Base-by-base conservation (phyloP, 2,329 filamentous ascomycete genomes). In the Scleromitrula shiraiana region DNA sequence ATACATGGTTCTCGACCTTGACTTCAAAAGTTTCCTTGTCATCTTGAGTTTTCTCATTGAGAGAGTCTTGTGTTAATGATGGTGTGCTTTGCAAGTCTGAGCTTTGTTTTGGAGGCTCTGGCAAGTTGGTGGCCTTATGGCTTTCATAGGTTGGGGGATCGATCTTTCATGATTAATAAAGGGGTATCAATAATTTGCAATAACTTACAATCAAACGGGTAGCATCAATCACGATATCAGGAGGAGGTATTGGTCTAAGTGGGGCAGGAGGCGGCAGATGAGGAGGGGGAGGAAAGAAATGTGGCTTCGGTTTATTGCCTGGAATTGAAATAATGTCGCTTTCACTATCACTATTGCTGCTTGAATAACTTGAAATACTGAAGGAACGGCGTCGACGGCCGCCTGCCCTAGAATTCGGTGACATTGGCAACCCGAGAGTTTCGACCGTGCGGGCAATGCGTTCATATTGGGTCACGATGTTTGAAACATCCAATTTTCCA, bases 401-500 rank as follows among this genome's bases (percentile, higher is more conserved):
- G 33, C n/a, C 32, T 44, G n/a, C 23, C 9, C 20, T 3, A 20
- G 20, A 14, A 38, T 9, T 17, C 3, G 52, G 41, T 32, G 39
- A 42, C 20, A 57, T 52, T 7, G n/a, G n/a, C n/a, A n/a, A n/a
- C 54, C 50, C 33, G 55, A 37, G 8, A 59, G 39, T 20, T 46
- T 40, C 20, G 53, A n/a, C 57, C 6, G 56, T 57, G 7, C 56
- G 53, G 2, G 43, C 39, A 19, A 59, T 52, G 10, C 57, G 53
- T 12, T 56, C 52, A 48, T 60, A 50, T 20, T 45, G 55, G 20
- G 41, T 50, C 9, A 59, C 53, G 27, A 62, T 48, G 19, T 41
- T 53, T 24, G 54, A 42, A 30, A 62, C 39, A 35, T 61, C 53
- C 7, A 54, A 44, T 20, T 50, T 56, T 3, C 54, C 51, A 32